phyloP scores from a whole-genome alignment of 140 eudicot species.

The Oenanthe javanica region DNA sequence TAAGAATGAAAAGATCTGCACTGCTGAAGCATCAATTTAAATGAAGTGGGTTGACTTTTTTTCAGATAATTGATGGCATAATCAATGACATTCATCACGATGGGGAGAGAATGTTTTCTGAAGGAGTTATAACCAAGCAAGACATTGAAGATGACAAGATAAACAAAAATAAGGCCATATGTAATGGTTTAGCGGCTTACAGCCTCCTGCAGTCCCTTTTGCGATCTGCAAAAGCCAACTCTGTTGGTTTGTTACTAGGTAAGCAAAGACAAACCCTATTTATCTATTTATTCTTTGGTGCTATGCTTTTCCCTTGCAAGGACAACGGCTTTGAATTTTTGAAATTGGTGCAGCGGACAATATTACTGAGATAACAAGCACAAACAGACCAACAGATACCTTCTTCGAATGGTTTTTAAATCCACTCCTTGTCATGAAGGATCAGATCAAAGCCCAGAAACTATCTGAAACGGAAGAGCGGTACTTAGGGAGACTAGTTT shows the following conservation, averaged over 20 bases:
- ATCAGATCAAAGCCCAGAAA: conserved; percentile 70
- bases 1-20: background rate
- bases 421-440: conserved; percentile 79
- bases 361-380: conserved; percentile 60
- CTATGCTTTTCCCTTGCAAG: background rate
- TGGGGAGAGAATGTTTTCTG: conserved; percentile 65
- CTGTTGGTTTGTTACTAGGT: conserved; percentile 67
- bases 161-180: conserved; percentile 45
- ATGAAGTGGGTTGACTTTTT: conserved; percentile 8
- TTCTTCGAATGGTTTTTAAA: conserved; percentile 83
- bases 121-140: conserved; percentile 60
- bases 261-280: conserved; percentile 15
- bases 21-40: conserved; percentile 2
- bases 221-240: conserved; percentile 65
- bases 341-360: conserved; percentile 46
- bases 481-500: conserved; percentile 60
- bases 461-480: conserved; percentile 60
- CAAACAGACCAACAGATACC: conserved; percentile 70
- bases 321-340: background rate
- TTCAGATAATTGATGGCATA: conserved; percentile 60
- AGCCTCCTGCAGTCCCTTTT: conserved; percentile 55
- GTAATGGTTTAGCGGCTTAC: conserved; percentile 80
- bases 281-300: background rate
- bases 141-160: conserved; percentile 85
- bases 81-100: conserved; percentile 49